These are phyloP conservation scores for Malassezia caprae DNA, from an alignment of 1,284 basidiomycete species.

Conservation along the genomic window DNA sequence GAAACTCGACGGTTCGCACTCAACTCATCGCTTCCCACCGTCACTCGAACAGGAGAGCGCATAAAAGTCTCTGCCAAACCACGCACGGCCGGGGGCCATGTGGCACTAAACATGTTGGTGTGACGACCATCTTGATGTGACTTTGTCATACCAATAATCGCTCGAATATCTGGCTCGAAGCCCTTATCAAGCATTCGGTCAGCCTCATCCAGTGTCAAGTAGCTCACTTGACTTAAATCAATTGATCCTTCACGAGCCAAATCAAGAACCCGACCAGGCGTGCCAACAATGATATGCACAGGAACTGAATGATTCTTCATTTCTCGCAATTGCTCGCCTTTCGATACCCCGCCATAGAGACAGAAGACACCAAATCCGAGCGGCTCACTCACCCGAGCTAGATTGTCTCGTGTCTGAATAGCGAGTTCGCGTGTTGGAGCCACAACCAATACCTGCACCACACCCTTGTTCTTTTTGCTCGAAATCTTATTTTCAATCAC, in stretches of 20 bases:
- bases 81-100: conserved; percentile 94
- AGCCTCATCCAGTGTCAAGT: conserved; percentile 91
- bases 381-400: conserved; percentile 65
- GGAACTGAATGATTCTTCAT: conserved; percentile 53
- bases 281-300: conserved; percentile 72
- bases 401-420: conserved; percentile 80
- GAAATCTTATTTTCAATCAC: conserved; percentile 18
- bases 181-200: conserved; percentile 98
- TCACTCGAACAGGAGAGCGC: conserved; percentile 73
- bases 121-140: conserved; percentile 51
- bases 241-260: conserved; percentile 75
- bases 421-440: conserved; percentile 91
- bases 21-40: conserved; percentile 88
- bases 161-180: conserved; percentile 94
- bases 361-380: conserved; percentile 72
- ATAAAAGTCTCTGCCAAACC: conserved; percentile 85
- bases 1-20: conserved; percentile 83
- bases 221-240: conserved; percentile 61
- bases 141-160: conserved; percentile 69
- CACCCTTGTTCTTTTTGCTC: conserved; percentile 35
- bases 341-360: conserved; percentile 83
- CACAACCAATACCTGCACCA: conserved; percentile 69
- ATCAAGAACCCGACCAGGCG: conserved; percentile 85
- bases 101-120: conserved; percentile 67
- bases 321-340: conserved; percentile 65